Base-by-base conservation (phyloP, 257 asterid genomes). In the Eucommia ulmoides region DNA sequence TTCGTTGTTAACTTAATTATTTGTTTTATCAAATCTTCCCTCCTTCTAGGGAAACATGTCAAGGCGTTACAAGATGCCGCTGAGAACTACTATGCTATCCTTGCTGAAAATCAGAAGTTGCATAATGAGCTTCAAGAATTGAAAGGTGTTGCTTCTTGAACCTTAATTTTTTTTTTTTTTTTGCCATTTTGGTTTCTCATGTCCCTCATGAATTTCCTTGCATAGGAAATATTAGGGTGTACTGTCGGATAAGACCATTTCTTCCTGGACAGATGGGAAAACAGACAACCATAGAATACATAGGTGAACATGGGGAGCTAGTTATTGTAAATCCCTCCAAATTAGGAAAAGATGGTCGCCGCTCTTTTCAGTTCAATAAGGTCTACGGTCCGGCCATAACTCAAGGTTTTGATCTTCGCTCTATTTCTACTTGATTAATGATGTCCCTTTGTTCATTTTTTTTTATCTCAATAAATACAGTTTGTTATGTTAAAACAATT, bases 211-310 rank as follows among this genome's bases (percentile, higher is more conserved):
- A 29, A 12, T 29, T 62, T 42, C 22, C 68, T 53, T 60, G 51
- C 56, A 64, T 53, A 91, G 99, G 99, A 60, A 91, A 86, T 42
- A 91, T 91, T 55, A 79, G 99, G 67, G 99, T 86, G 45, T 91
- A 83, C 51, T 91, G 99, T 53, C 75, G 99, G 60, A 54, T 81
- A 71, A 83, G 99, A 77, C 99, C 99, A 33, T 91, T 86, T 67
- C 77, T 70, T 23, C 85, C 88, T 0, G 95, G 93, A 23, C 92
- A 83, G 65, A 79, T 72, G 54, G 92, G 79, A 60, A 91, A 55
- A 41, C 84, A 81, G 56, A 53, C 97, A 15, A 73, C 65, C 52
- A 24, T 86, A 8, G 96, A 91, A 47, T 59, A 79, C 49, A 54
- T 81, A 50, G 97, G 99, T 61, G 95, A 86, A 55, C 74, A 79